Evolutionary conservation across 306 rosid species (phyloP), one percentile per base, ranked within the genome.

Genomic region (Citrullus colocynthis): DNA sequence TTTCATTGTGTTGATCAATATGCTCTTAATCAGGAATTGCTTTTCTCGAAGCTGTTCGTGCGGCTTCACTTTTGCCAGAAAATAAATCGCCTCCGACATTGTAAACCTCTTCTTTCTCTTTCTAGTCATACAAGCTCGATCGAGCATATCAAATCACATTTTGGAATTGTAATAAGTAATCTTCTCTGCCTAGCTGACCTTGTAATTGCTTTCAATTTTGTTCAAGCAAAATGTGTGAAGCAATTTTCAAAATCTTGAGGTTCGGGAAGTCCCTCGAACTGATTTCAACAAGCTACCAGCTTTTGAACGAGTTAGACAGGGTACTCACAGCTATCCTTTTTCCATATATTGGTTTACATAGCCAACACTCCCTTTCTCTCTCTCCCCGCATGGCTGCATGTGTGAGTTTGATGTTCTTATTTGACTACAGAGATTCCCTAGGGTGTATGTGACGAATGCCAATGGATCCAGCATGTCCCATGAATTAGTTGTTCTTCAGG

Each of bases 31-130:
- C 82, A 92, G 97, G 95, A 78, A 28, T 89, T 81, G 86, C 95
- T 81, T 94, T 89, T 80, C 85, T 94, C 51, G 89, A 86, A 21
- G 95, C 91, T 67, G 96, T 94, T 85, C 96, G 90, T 17, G 86
- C 90, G 66, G 86, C 89, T 80, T 86, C 94, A 36, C 76, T 90
- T 82, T 86, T 80, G n/a, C 84, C 85, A 41, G 84, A 90, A 60
- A 62, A 63, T 61, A 86, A 88, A 74, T 82, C 81, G 42, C 83
- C 84, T 15, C 95, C 97, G 28, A 84, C 90, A 61, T 34, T 61
- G 93, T 91, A 85, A 77, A 66, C 63, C 12, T 76, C 77, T 76
- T 76, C 42, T 77, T 41, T 36, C 52, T 81, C 9, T 80, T 36
- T 62, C 69, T 36, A 36, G 55, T 58, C n/a, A 72, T 77, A 21